Evolutionary conservation across 306 rosid species (phyloP).

Genomic region (Vicia sativa): DNA sequence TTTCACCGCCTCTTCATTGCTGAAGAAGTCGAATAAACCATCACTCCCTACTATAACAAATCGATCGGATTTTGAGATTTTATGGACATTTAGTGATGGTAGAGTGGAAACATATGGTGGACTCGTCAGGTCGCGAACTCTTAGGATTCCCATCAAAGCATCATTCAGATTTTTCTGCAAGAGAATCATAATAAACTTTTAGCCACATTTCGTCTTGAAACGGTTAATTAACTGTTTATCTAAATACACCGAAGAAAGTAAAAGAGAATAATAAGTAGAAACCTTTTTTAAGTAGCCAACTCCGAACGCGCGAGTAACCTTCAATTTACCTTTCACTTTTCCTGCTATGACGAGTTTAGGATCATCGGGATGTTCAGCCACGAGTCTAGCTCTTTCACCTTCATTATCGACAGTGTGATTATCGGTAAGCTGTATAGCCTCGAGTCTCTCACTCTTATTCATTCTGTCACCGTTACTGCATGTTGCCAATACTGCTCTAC

Average conservation of each 20-base stretch:
- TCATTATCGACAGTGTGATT: conserved; percentile 85
- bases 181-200: neutral
- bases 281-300: conserved; percentile 99
- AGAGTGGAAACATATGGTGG: conserved; percentile 91
- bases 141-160: conserved; percentile 97
- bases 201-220: neutral
- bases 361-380: conserved; percentile 84
- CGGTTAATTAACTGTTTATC: neutral
- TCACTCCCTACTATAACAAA: conserved; percentile 89
- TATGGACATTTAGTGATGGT: conserved; percentile 76
- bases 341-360: conserved; percentile 64
- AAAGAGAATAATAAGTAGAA: conserved; percentile 34
- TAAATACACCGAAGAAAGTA: neutral
- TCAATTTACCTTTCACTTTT: conserved; percentile 91
- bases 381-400: conserved; percentile 64
- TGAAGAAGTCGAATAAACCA: conserved; percentile 95
- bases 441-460: conserved; percentile 48
- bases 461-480: conserved; percentile 33
- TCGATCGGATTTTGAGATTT: conserved; percentile 68
- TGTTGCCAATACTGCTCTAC: conserved; percentile 91
- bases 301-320: conserved; percentile 97
- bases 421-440: conserved; percentile 86
- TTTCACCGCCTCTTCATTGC: conserved; percentile 80
- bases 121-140: conserved; percentile 79
- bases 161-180: conserved; percentile 87